Evolutionary conservation across 2,329 filamentous ascomycete species (phyloP).

Genomic region (Raffaelea arxii): DNA sequence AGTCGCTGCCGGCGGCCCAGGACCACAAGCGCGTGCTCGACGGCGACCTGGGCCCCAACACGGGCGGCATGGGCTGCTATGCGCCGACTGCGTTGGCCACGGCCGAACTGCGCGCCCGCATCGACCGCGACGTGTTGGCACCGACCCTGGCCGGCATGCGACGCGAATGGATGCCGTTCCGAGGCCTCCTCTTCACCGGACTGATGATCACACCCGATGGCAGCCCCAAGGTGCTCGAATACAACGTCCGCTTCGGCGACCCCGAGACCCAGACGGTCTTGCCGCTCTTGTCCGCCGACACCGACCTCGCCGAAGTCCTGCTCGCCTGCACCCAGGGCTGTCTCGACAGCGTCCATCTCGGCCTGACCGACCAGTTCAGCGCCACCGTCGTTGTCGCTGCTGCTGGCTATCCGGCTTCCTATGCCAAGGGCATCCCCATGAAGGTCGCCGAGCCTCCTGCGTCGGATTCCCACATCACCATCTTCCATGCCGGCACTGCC

Average conservation of each 20-base stretch:
- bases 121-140: slow-evolving; percentile 76
- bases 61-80: slow-evolving; percentile 96
- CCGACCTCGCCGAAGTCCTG: slow-evolving; percentile 83
- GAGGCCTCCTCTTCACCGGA: slow-evolving; percentile 77
- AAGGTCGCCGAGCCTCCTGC: slow-evolving; percentile 33
- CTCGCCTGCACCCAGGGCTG: slow-evolving; percentile 70
- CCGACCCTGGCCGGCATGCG: slow-evolving; percentile 86
- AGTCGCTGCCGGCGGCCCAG: slow-evolving; percentile 79
- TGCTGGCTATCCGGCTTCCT: slow-evolving; percentile 79
- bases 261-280: slow-evolving; percentile 85
- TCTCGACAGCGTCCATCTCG: slow-evolving; percentile 59
- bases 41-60: slow-evolving; percentile 84
- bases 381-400: slow-evolving; percentile 92
- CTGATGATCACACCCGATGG: slow-evolving; percentile 81
- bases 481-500: slow-evolving; percentile 90
- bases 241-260: slow-evolving; percentile 88
- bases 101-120: slow-evolving; percentile 61
- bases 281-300: slow-evolving; percentile 64
- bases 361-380: slow-evolving; percentile 61
- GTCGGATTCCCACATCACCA: slow-evolving; percentile 49
- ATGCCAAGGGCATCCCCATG: slow-evolving; percentile 66
- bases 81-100: slow-evolving; percentile 77
- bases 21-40: slow-evolving; percentile 95
- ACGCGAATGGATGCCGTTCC: slow-evolving; percentile 63
- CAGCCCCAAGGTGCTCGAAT: slow-evolving; percentile 69